Evolutionary conservation across 108 stramenopile species (phyloP).

Genomic region (Cyclotella kingstonii): DNA sequence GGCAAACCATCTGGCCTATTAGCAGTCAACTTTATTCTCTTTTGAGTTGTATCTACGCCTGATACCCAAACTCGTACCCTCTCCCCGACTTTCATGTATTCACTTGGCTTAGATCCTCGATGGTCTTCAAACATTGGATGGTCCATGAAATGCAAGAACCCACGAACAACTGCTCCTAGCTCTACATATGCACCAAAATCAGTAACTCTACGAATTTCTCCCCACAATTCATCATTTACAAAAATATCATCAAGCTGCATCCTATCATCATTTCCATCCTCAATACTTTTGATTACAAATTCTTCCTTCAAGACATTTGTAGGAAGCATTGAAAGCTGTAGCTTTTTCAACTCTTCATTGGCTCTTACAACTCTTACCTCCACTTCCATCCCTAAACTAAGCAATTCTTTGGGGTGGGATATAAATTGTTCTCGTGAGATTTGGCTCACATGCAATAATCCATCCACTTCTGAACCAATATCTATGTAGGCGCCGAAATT

Average conservation of each 20-base stretch:
- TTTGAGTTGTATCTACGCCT: conserved; percentile 68
- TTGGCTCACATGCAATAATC: conserved; percentile 84
- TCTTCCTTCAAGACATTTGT: conserved; percentile 44
- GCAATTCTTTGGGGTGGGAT: conserved; percentile 65
- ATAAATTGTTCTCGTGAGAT: conserved; percentile 75
- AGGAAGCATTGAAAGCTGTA: conserved; percentile 80
- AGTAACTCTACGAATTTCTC: conserved; percentile 83
- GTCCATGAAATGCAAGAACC: conserved; percentile 93
- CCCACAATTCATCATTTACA: conserved; percentile 89
- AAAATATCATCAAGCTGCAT: conserved; percentile 78
- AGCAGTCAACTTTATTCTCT: conserved; percentile 76
- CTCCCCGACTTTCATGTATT: conserved; percentile 72
- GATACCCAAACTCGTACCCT: conserved; percentile 81
- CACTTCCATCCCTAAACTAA: conserved; percentile 76
- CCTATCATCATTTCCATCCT: conserved; percentile 51
- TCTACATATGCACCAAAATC: conserved; percentile 91
- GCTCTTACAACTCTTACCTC: conserved; percentile 58
- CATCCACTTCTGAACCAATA: conserved; percentile 86
- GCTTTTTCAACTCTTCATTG: conserved; percentile 64
- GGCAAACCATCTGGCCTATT: conserved; percentile 68
- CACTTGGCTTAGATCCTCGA: conserved; percentile 50
- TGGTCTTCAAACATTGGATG: conserved; percentile 74
- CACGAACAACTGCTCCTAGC: conserved; percentile 85
- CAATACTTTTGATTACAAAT: conserved; percentile 20
- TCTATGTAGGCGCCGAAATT: conserved; percentile 90